Conservation (phyloP, 805 yeast genomes). For the Cyberlindnera americana region DNA sequence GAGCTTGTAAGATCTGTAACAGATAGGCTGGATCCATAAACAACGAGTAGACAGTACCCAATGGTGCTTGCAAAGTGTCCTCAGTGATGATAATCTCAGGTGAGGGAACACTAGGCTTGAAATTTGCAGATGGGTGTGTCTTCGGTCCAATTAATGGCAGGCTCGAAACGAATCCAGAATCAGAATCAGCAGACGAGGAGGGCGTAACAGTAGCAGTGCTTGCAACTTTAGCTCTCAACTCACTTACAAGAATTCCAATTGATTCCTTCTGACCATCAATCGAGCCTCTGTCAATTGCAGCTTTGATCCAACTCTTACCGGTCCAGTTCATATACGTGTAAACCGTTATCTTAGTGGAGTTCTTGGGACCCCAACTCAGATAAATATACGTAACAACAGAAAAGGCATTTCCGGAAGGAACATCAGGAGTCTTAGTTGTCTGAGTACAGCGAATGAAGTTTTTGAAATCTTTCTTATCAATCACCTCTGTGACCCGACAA, state of each 20-base stretch:
- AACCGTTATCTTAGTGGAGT: constrained; percentile 49
- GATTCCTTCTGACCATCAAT: constrained; percentile 69
- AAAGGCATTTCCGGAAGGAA: constrained; percentile 75
- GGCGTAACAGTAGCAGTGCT: constrained; percentile 17
- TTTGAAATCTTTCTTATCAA: constrained; percentile 50
- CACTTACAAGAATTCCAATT: constrained; percentile 43
- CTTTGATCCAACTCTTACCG: constrained; percentile 74
- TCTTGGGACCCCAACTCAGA: constrained; percentile 60
- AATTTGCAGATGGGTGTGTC: constrained; percentile 43
- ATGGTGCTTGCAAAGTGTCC: constrained; percentile 54
- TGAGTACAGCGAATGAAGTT: constrained; percentile 49
- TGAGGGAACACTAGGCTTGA: constrained; percentile 40
- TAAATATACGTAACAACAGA: constrained; percentile 54
- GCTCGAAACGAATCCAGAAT: constrained; percentile 13
- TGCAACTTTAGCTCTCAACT: constrained; percentile 28
- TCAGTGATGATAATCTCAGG: constrained; percentile 51
- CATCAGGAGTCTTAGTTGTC: constrained; percentile 69
- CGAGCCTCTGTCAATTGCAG: constrained; percentile 71
- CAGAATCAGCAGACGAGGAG: constrained; percentile 15
- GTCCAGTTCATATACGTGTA: constrained; percentile 64
- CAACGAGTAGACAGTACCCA: constrained; percentile 57
- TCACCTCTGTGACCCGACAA: constrained; percentile 58
- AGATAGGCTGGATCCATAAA: constrained; percentile 53
- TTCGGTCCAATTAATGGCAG: constrained; percentile 35
- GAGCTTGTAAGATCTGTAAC: constrained; percentile 46